phyloP scores from a whole-genome alignment of 2,329 filamentous ascomycete genomes.

The Aureobasidium leucospermi region DNA sequence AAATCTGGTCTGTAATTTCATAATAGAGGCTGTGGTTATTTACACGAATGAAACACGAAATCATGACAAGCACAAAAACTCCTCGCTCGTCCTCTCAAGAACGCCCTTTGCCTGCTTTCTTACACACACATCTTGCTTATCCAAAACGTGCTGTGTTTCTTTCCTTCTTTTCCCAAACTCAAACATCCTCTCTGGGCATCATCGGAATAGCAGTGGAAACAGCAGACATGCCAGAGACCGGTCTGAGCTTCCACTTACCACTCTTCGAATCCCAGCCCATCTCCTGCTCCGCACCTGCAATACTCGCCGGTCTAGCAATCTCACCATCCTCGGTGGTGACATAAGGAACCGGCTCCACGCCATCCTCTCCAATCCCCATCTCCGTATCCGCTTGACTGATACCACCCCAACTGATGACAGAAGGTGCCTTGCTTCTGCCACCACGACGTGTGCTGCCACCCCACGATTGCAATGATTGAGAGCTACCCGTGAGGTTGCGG shows the following conservation, averaged over 20 bases:
- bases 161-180: neutral
- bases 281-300: slow-evolving; percentile 20
- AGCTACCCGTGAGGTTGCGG: slow-evolving; percentile 19
- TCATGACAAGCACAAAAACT: neutral
- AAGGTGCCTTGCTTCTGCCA: neutral
- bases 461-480: slow-evolving; percentile 14
- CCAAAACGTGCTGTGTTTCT: neutral
- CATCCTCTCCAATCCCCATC: slow-evolving; percentile 22
- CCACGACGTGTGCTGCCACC: neutral
- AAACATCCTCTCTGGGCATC: neutral
- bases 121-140: neutral
- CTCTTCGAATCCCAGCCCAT: slow-evolving; percentile 25
- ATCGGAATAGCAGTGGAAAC: neutral
- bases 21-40: neutral
- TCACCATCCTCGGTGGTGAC: slow-evolving; percentile 13
- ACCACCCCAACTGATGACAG: slow-evolving; percentile 23
- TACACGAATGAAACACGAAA: slow-evolving; percentile 1
- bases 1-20: neutral
- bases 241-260: slow-evolving; percentile 23
- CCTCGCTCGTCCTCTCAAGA: neutral
- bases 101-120: neutral
- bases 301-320: neutral
- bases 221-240: slow-evolving; percentile 15
- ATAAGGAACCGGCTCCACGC: slow-evolving; percentile 24
- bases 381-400: slow-evolving; percentile 21